Conservation (phyloP, 225 moss, liverwort and hornwort genomes). For the Straminergon stramineum region DNA sequence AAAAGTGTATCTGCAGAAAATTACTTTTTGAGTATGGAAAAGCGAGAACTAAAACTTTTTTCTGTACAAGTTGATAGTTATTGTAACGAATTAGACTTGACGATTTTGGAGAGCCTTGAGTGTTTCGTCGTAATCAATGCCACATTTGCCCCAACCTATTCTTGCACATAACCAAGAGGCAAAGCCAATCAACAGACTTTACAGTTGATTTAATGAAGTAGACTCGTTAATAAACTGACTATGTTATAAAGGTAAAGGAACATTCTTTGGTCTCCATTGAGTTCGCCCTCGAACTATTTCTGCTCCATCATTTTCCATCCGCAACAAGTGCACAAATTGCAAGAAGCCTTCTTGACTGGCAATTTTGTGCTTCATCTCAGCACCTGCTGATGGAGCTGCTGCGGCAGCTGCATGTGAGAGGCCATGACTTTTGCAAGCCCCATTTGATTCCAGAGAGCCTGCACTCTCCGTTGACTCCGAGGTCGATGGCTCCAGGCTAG, state of each 20-base stretch:
- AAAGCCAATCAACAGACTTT: conserved; percentile 16
- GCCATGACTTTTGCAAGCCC: background rate
- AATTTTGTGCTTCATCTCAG: conserved; percentile 27
- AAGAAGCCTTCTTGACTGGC: conserved; percentile 29
- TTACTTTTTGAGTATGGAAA: background rate
- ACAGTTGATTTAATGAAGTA: conserved; percentile 14
- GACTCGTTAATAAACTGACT: background rate
- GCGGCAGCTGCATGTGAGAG: conserved; percentile 2
- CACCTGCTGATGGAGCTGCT: background rate
- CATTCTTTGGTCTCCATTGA: conserved; percentile 62
- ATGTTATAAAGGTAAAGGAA: conserved; percentile 10
- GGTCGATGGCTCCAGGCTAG: conserved; percentile 43
- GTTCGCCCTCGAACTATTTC: conserved; percentile 95
- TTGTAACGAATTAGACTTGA: conserved; percentile 16
- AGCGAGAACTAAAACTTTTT: background rate
- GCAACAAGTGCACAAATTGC: conserved; percentile 67
- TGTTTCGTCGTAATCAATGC: conserved; percentile 1
- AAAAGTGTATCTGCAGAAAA: background rate
- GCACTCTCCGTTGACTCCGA: conserved; percentile 3
- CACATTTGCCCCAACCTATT: conserved; percentile 27
- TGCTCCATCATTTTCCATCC: conserved; percentile 68
- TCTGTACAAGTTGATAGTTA: conserved; percentile 25
- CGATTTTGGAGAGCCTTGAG: background rate
- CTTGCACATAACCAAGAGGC: conserved; percentile 19
- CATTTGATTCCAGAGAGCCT: conserved; percentile 12